Conservation (phyloP, 495 filamentous ascomycete genomes). For the Aspergillus cristatus region DNA sequence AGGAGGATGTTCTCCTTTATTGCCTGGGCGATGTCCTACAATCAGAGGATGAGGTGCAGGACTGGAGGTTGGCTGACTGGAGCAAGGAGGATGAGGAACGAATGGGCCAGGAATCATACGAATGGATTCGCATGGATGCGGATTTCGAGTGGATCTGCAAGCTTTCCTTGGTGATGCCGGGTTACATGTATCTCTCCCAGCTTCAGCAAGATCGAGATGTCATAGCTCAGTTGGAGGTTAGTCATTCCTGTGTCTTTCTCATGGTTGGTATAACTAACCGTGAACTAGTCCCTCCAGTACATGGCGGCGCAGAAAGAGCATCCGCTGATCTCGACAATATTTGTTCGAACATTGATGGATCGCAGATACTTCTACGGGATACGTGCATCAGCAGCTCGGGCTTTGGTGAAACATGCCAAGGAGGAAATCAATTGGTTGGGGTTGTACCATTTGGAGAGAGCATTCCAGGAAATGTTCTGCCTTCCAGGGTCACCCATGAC, state of each 20-base stretch:
- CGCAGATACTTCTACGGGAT: conserved; percentile 88
- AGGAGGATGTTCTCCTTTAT: conserved; percentile 82
- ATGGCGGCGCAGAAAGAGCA: conserved; percentile 52
- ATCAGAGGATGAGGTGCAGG: conserved; percentile 64
- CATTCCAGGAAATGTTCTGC: conserved; percentile 85
- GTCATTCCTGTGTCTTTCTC: conserved; percentile 4
- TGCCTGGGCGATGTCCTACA: conserved; percentile 87
- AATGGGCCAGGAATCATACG: conserved; percentile 95
- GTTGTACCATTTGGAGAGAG: conserved; percentile 69
- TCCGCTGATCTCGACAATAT: conserved; percentile 72
- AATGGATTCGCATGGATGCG: conserved; percentile 97
- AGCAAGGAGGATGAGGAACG: conserved; percentile 69
- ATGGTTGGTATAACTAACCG: conserved; percentile 1
- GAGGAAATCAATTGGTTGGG: conserved; percentile 69
- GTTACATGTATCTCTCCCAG: conserved; percentile 96
- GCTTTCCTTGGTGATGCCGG: conserved; percentile 66
- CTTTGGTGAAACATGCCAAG: conserved; percentile 63
- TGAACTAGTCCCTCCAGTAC: conserved; percentile 47
- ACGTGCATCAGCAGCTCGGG: conserved; percentile 67
- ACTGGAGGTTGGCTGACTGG: conserved; percentile 88
- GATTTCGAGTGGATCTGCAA: conserved; percentile 97
- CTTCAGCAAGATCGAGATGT: conserved; percentile 96
- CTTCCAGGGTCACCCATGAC: conserved; percentile 62
- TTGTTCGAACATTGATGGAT: conserved; percentile 84
- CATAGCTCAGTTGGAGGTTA: conserved; percentile 81